Conservation (phyloP, 2,329 filamentous ascomycete species). For the Trichoderma afroharzianum region DNA sequence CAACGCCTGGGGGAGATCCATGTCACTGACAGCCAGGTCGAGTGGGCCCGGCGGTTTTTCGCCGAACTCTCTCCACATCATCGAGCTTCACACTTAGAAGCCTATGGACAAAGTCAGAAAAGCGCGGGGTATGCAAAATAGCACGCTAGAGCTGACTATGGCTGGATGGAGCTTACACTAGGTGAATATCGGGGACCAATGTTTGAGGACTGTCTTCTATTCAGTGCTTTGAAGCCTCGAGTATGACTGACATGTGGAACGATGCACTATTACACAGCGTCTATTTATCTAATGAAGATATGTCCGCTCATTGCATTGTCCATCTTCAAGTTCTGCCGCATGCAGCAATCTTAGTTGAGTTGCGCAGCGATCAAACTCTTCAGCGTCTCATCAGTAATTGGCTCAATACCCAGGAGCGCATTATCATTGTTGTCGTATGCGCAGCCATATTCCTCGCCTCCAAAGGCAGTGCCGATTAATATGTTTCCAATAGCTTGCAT, state of each 20-base stretch:
- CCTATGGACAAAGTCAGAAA: background rate
- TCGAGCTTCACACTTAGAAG: background rate
- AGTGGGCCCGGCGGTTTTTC: background rate
- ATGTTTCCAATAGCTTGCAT: background rate
- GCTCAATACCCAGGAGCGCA: background rate
- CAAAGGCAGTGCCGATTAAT: background rate
- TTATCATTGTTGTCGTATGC: background rate
- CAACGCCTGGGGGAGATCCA: background rate
- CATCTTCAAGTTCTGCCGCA: background rate
- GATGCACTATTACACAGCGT: background rate
- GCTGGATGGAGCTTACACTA: background rate
- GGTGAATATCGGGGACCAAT: background rate
- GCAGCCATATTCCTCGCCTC: background rate
- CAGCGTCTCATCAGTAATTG: background rate
- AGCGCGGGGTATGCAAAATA: background rate
- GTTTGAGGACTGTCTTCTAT: background rate
- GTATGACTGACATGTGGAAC: background rate
- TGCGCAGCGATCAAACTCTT: background rate
- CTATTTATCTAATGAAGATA: background rate
- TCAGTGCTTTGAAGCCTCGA: background rate
- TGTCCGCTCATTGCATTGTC: background rate
- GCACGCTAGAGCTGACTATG: background rate
- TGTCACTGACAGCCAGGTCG: background rate
- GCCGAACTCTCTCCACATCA: background rate
- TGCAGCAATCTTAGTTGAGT: background rate